Evolutionary conservation across 768 basidiomycete genomes (phyloP), one percentile per base, ranked within the genome.

Genomic region (Coprinopsis sp.): DNA sequence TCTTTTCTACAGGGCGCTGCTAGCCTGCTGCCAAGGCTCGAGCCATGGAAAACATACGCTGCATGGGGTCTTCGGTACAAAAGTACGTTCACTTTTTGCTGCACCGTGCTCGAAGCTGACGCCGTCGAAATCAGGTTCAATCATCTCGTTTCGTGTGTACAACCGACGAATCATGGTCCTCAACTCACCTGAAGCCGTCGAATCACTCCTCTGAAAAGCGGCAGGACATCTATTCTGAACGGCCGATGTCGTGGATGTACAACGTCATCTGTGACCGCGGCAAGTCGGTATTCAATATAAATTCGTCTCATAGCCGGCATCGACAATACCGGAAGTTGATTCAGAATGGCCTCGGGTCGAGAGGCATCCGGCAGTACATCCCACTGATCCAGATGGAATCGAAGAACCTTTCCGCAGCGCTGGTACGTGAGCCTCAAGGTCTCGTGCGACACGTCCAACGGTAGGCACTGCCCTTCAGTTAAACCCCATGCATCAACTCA

Each of bases 141-240:
- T 82, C 11, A 67, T 82, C 23, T 73, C 74, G 19, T 72, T 74
- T 47, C 66, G 64, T 25, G 56, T 70, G 21, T 66, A 74, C 50
- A 77, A 74, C 48, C 64, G 60, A n/a, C 63, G 61, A 18, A 63
- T 74, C 21, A 54, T 82, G 38, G 66, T 81, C 33, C 63, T 82
- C 7, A 81, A 79, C 58, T 69, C 68, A 37, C 62, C 64, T 37
- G 53, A 57, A 21, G 60, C 73, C 6, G 69, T 77, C 3, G 58
- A 64, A 40, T 71, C 78, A 23, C 65, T 83, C 4, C 67, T 83
- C n/a, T 6, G 74, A 76, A 43, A 66, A 67, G 47, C 72, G 79
- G 18, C 71, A 76, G 23, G 60, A 58, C 34, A 72, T 74, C 27
- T 82, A 82, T 51, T 81, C 79, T 4, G 78, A 79, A 50, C 71